Evolutionary conservation across 345 rosid species (phyloP), one percentile per base, ranked within the genome.

Genomic region (Eucalyptus guilfoylei): DNA sequence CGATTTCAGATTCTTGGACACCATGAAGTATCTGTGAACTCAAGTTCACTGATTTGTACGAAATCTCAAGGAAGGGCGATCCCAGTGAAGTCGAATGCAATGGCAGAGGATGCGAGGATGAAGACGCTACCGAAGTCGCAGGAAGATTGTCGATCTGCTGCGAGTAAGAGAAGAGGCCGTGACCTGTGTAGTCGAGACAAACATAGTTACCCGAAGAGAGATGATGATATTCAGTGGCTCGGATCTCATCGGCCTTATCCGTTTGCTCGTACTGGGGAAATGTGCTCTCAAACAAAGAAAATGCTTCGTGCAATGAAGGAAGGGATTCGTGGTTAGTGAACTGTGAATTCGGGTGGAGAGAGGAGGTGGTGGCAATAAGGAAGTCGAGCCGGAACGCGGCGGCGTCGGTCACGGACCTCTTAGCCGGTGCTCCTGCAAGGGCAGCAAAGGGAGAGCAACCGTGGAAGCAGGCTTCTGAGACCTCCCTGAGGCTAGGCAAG

Each of bases 251-350:
- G 9, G 95, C 94, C 87, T 89, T 92, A 32, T 88, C 92, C 3
- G 97, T 96, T 49, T 90, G 92, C 30, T 90, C 85, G 89, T 92
- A 98, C 49, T 86, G 93, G 9, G 98, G 98, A 81, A 93, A 97
- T 42, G 92, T 88, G 87, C 88, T 88, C 60, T 86, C 89, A 90
- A 97, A 95, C 58, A 89, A 90, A 86, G 93, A 91, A 90, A 93
- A 91, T 7, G 98, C 93, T 88, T 95, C 95, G 2, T 90, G 91
- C 30, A 95, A 91, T 8, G 95, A 90, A 88, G 98, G 98, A 37
- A 98, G 94, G 87, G 99, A 98, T 87, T 98, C 98, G 69, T 94
- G 99, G 91, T 96, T 94, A 9, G 97, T 98, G 94, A 96, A 98
- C 11, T 91, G 89, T 52, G 87, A 54, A 88, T 93, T 89, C 88